Base-by-base conservation (phyloP, 768 basidiomycete genomes). In the Rhizopogon vulgaris region DNA sequence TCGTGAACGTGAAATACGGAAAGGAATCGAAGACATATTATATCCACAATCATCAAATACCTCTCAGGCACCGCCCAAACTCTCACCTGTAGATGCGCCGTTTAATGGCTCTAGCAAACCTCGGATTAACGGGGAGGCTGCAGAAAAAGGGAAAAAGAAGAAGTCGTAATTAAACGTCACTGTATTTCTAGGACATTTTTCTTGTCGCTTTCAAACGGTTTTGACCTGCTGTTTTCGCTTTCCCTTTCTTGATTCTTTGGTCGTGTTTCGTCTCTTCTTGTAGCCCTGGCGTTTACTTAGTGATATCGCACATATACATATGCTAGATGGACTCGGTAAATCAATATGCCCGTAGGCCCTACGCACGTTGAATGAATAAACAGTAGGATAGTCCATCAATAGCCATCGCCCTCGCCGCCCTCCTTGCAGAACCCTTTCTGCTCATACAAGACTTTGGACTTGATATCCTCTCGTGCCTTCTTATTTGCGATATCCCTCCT, bases 361-460 rank as follows among this genome's bases (percentile, higher is more conserved):
- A 47, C 36, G 48, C 37, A 42, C 34, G 32, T 40, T 42, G 41
- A 51, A 41, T 53, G 42, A 41, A 59, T 60, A 60, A 49, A 56
- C 51, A 54, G 45, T 51, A 36, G 28, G 14, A 38, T 48, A 41
- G 51, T 51, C 28, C 22, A 49, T 68, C 61, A 96, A 69, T 97
- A 98, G 10, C 92, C 92, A 67, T 97, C 95, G 7, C 94, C 94
- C 72, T 97, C 95, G 36, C 92, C 90, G 10, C 93, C 94, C 67
- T 97, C 95, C 66, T 86, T 91, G 65, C 86, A 92, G 69, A 95
- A 98, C 2, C 95, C 95, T 58, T 84, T 83, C 66, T 89, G 77
- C 64, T 89, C 83, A 60, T 79, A 89, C 52, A 98, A 71, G 38
- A 95, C 78, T 60, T 89, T 79, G 32, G 92, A 83, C 69, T 91